Evolutionary conservation across 495 filamentous ascomycete genomes (phyloP).

Genomic region (Recurvomyces mirabilis): DNA sequence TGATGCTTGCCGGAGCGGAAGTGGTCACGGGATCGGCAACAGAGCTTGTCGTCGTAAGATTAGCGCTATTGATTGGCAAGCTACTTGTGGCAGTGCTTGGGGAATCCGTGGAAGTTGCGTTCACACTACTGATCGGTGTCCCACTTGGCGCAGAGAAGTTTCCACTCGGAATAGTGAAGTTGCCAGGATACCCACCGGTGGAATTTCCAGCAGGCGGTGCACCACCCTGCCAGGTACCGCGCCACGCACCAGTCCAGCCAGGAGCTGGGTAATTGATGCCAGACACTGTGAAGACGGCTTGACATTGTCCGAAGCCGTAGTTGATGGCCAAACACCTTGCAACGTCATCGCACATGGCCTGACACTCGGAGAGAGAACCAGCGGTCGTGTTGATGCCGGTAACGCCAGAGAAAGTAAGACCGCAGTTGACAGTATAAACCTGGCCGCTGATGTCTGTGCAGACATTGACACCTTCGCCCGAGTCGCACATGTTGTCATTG

Average conservation of each 20-base stretch:
- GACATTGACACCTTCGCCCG: not conserved
- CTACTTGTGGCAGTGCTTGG: too few relatives aligned
- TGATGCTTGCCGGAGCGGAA: not conserved
- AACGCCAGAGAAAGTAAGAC: constrained; percentile 1
- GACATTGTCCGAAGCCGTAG: constrained; percentile 1
- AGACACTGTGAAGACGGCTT: not conserved
- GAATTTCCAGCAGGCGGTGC: not conserved
- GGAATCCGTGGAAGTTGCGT: too few relatives aligned
- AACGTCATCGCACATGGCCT: constrained; percentile 1
- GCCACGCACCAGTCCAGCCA: constrained; percentile 1
- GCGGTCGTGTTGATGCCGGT: not conserved
- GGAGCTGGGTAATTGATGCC: constrained; percentile 1
- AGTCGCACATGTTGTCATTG: not conserved
- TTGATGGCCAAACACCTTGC: constrained; percentile 2
- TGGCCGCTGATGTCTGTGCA: constrained; percentile 5
- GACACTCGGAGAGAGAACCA: not conserved
- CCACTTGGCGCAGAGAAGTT: too few relatives aligned
- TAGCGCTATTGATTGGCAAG: not conserved
- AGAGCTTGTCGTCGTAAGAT: not conserved
- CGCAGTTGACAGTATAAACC: constrained; percentile 13
- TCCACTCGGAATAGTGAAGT: too few relatives aligned
- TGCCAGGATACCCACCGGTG: too few relatives aligned
- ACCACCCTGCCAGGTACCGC: not conserved
- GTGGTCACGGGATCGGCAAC: not conserved
- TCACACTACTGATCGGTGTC: too few relatives aligned